Conservation (phyloP, 2,329 filamentous ascomycete species). For the Setomelanomma holmii region DNA sequence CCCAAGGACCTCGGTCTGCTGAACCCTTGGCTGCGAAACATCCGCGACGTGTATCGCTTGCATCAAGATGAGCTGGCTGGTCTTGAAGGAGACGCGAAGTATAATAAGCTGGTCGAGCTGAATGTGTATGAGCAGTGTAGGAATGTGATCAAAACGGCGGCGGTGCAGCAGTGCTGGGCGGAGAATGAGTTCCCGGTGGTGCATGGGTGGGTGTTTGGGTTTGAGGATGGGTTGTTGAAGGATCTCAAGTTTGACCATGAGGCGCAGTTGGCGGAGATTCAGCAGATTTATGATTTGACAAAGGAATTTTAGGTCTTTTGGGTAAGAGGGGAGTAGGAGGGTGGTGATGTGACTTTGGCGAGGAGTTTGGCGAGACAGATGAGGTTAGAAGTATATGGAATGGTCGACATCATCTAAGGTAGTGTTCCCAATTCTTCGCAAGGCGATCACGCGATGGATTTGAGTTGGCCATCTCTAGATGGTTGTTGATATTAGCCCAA, state of each 20-base stretch:
- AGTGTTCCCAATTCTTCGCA: too few relatives aligned
- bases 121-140: slow-evolving; percentile 49
- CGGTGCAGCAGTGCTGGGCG: slow-evolving; percentile 64
- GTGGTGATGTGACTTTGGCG: slow-evolving; percentile 13
- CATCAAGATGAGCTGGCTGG: slow-evolving; percentile 72
- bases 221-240: slow-evolving; percentile 70
- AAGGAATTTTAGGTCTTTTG: slow-evolving; percentile 19
- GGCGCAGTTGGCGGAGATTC: slow-evolving; percentile 62
- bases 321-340: neutral
- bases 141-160: slow-evolving; percentile 57
- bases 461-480: too few relatives aligned
- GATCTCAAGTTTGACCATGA: slow-evolving; percentile 70
- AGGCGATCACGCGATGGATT: too few relatives aligned
- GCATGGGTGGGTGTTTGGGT: slow-evolving; percentile 77
- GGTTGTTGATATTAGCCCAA: too few relatives aligned
- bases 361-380: slow-evolving; percentile 7
- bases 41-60: slow-evolving; percentile 75
- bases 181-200: slow-evolving; percentile 71
- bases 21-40: slow-evolving; percentile 78
- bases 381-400: too few relatives aligned
- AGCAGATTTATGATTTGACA: slow-evolving; percentile 68
- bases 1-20: slow-evolving; percentile 73
- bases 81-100: slow-evolving; percentile 38
- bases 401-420: too few relatives aligned
- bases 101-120: slow-evolving; percentile 46